A percentile compares a stretch with the other conserved stretches of the same genome.
These are phyloP conservation scores for Ogataea minuta DNA, from an alignment of 805 yeast species.

Conservation along the genomic window DNA sequence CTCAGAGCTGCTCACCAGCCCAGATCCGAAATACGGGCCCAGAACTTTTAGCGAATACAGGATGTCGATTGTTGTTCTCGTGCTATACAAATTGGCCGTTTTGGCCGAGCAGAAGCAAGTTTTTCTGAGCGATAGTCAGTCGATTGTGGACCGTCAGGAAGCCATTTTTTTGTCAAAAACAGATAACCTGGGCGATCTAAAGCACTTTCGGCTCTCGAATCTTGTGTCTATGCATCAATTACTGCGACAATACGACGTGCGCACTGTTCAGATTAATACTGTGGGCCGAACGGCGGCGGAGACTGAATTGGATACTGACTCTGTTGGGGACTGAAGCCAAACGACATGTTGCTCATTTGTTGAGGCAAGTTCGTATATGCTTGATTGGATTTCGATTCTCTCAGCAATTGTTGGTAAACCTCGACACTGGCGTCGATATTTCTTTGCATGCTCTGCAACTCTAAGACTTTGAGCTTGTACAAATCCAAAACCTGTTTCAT, in stretches of 20 bases:
- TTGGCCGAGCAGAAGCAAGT: slow-evolving; percentile 13
- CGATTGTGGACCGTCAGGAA: slow-evolving; percentile 18
- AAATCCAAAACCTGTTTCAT: slow-evolving; percentile 75
- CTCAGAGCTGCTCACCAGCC: slow-evolving; percentile 19
- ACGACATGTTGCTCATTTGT: slow-evolving; percentile 4
- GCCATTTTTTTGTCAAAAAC: slow-evolving; percentile 19
- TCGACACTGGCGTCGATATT: slow-evolving; percentile 68
- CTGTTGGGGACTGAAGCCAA: slow-evolving; percentile 18
- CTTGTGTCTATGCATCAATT: slow-evolving; percentile 18
- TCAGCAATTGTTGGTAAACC: slow-evolving; percentile 59
- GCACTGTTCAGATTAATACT: too few species aligned
- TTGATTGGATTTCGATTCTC: slow-evolving; percentile 15
- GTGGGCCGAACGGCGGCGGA: slow-evolving; percentile 7
- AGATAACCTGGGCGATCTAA: slow-evolving; percentile 17
- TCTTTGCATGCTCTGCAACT: slow-evolving; percentile 65
- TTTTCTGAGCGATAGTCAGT: slow-evolving; percentile 23
- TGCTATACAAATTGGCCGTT: slow-evolving; percentile 17
- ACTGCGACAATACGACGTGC: slow-evolving; percentile 2
- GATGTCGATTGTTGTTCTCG: slow-evolving; percentile 14
- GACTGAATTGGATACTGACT: slow-evolving; percentile 16
- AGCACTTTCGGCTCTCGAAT: slow-evolving; percentile 10
- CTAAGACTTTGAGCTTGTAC: slow-evolving; percentile 74
- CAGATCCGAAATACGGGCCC: slow-evolving; percentile 2
- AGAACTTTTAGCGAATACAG: slow-evolving; percentile 14
- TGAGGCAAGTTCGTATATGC: slow-evolving; percentile 8